Base-by-base conservation (phyloP, 192 early-diverging fungal genomes). In the Coemansia sp. region DNA sequence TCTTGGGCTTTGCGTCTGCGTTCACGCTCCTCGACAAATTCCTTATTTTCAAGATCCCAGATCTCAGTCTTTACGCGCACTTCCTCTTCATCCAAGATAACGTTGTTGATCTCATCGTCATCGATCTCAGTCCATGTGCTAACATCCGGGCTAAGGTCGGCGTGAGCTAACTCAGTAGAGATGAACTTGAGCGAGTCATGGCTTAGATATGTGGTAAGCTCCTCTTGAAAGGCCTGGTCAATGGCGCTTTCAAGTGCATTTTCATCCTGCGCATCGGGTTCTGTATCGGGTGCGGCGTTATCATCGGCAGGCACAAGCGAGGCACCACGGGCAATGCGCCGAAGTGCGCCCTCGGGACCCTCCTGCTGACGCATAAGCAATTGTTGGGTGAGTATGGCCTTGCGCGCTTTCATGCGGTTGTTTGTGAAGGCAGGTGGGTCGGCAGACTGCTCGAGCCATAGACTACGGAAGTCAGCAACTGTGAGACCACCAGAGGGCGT, bases 11-110 rank as follows among this genome's bases (percentile, higher is more conserved):
- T 25, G n/a, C 68, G 72, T 70, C 79, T 75, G 50, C 82, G 65
- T 64, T 82, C 78, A n/a, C 81, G 83, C 61, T 84, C 85, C 54
- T 85, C 84, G 30, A 95, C 77, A 77, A 89, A 97, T 36, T 95
- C 93, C 56, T 88, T 87, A 81, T 98, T 96, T 32, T 91, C 86
- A 36, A 86, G 86, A 63, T 87, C 93, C 96, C 96, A 98, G 23
- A 95, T 80, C 57, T 84, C 75, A 0, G 89, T 90, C 70, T 96
- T 97, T 42, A 87, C 66, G 58, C 84, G 84, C 17, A 92, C 87
- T 65, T 98, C 96, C 1, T 89, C 87, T 2, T 89, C 87, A 14
- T 83, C 88, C 22, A 96, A 72, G 19, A 93, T 83, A 21, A 88
- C 78, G 42, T 75, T 79, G 19, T 82, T 84, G 22, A 93, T 82